Evolutionary conservation across 2,329 filamentous ascomycete species (phyloP).

Genomic region (Hansfordia pulvinata): DNA sequence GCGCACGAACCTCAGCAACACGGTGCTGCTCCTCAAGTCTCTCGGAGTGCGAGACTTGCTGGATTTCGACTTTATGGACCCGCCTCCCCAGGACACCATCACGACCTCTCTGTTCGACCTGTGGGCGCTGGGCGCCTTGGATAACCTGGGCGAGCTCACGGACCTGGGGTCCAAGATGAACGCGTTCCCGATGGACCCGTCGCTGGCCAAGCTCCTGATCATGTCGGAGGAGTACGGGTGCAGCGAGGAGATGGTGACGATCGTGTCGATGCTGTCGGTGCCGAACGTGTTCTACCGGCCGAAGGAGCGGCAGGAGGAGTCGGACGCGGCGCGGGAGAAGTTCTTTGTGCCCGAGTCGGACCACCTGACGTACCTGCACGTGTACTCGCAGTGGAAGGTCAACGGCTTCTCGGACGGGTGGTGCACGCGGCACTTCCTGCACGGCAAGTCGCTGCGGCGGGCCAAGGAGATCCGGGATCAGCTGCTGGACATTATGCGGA

Average conservation of each 20-base stretch:
- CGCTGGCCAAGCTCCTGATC: slow-evolving; percentile 86
- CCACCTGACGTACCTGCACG: slow-evolving; percentile 87
- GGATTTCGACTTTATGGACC: slow-evolving; percentile 99
- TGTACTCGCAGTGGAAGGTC: slow-evolving; percentile 88
- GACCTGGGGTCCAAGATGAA: slow-evolving; percentile 85
- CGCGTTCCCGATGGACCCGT: slow-evolving; percentile 95
- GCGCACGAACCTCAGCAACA: slow-evolving; percentile 89
- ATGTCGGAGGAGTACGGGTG: slow-evolving; percentile 82
- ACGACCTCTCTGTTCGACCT: slow-evolving; percentile 94
- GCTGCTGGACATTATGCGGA: slow-evolving; percentile 83
- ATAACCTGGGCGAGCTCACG: slow-evolving; percentile 88
- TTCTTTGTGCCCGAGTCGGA: slow-evolving; percentile 98
- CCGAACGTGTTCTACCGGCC: slow-evolving; percentile 95
- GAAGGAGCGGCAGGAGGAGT: slow-evolving; percentile 92
- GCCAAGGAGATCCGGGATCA: slow-evolving; percentile 93
- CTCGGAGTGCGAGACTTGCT: slow-evolving; percentile 86
- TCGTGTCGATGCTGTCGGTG: slow-evolving; percentile 95
- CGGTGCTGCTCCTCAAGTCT: slow-evolving; percentile 85
- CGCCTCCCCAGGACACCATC: slow-evolving; percentile 93
- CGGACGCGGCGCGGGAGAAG: slow-evolving; percentile 87
- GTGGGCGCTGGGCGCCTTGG: slow-evolving; percentile 86
- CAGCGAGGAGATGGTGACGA: slow-evolving; percentile 95
- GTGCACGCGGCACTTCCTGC: slow-evolving; percentile 88
- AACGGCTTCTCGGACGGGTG: slow-evolving; percentile 84
- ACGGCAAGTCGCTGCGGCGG: slow-evolving; percentile 82